Conservation (phyloP, 148 eudicot genomes). For the Camellia japonica region DNA sequence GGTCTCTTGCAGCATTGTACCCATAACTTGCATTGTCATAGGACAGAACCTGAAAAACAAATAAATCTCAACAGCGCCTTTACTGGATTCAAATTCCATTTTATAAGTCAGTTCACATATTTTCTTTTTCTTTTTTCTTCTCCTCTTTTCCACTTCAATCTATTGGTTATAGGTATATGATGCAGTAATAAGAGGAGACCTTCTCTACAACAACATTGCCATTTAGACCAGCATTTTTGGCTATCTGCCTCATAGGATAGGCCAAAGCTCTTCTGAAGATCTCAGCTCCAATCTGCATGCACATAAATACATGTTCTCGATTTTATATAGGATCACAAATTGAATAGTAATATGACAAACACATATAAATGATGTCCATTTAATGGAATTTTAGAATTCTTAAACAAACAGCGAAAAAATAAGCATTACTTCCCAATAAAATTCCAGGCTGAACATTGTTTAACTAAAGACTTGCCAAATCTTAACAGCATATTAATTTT, state of each 20-base stretch:
- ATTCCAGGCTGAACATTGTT: background rate
- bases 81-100: background rate
- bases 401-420: background rate
- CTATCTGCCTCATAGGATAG: conserved; percentile 81
- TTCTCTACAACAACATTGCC: conserved; percentile 69
- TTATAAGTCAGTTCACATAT: background rate
- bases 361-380: background rate
- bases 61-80: background rate
- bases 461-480: background rate
- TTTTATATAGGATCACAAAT: background rate
- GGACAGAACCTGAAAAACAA: conserved; percentile 53
- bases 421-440: background rate
- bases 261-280: conserved; percentile 74
- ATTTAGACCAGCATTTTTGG: conserved; percentile 81
- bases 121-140: background rate
- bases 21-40: conserved; percentile 51
- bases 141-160: background rate
- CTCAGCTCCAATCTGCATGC: conserved; percentile 83
- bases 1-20: conserved; percentile 77
- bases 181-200: conserved; percentile 33
- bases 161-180: background rate
- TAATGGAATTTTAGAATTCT: background rate
- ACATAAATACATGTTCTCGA: background rate
- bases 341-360: background rate
- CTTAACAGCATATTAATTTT: background rate